Evolutionary conservation across 129 eudicot genomes (phyloP), one percentile per base, ranked within the genome.

Genomic region (Pseudognaphalium luteoalbum): DNA sequence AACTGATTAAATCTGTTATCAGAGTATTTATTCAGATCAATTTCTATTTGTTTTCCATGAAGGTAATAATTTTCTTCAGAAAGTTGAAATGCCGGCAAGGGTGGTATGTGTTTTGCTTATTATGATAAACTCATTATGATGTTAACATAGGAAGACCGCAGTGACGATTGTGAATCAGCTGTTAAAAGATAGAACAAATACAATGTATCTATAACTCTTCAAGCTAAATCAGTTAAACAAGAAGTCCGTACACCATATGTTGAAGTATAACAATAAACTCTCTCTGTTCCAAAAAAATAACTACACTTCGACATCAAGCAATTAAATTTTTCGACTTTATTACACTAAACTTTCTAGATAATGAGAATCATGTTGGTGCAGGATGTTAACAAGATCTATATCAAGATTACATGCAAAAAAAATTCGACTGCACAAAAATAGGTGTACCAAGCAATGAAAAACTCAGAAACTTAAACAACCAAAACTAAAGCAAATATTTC

Each of bases 261-360:
- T 37, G 42, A 37, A 37, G 42, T 37, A 8, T 8, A 37, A 7
- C 42, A 7, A 7, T 19, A 17, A 54, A 54, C 2, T 17, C 60
- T 6, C 4, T 54, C 60, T 3, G 1, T 47, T 58, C 41, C 7
- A 37, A 37, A 37, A 37, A 35, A 7, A 37, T 37, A 35, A 35
- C 42, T 7, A 7, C 42, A 39, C 41, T 39, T 25, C 10, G 59
- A 29, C 78, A 39, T 15, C 58, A 74, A 60, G 69, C 78, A 60
- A 41, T 74, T 39, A 73, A 73, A 57, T 73, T 60, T 25, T 60
- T 74, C 66, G 3, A 61, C 59, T 59, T 59, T 42, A 21, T 5
- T 39, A 39, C 15, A 37, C 42, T 39, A 11, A 33, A 64, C 62
- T 75, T 64, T 19, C 12, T 58, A 63, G 70, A 11, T 21, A n/a